Evolutionary conservation across 768 basidiomycete species (phyloP).

Genomic region (Podaxis carcinomalis): DNA sequence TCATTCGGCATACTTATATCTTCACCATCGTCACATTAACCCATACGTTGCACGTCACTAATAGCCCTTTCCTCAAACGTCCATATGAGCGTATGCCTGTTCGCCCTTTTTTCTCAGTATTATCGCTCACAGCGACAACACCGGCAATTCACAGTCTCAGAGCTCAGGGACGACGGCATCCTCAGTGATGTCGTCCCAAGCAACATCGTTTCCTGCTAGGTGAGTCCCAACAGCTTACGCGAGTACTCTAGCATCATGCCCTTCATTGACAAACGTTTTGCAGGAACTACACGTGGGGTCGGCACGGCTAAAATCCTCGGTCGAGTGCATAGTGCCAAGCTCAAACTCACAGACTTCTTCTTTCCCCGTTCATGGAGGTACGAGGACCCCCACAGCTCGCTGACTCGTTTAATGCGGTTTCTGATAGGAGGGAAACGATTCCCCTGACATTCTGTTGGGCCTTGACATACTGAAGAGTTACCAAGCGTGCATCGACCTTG

Average conservation of each 20-base stretch:
- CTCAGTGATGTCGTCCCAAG: conserved; percentile 89
- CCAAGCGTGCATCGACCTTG: conserved; percentile 92
- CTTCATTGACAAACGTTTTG: conserved; percentile 79
- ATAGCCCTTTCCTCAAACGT: conserved; percentile 1
- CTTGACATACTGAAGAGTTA: conserved; percentile 98
- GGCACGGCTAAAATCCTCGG: conserved; percentile 94
- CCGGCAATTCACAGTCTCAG: conserved; percentile 35
- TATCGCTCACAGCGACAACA: neutral
- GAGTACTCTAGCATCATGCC: conserved; percentile 73
- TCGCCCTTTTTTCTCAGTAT: neutral
- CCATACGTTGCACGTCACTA: neutral
- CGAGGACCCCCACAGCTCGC: conserved; percentile 7
- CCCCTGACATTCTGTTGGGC: conserved; percentile 87
- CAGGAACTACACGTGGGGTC: conserved; percentile 89
- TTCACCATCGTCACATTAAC: too few relatives aligned
- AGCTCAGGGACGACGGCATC: conserved; percentile 66
- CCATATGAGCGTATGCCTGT: conserved; percentile 21
- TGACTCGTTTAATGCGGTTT: too few relatives aligned
- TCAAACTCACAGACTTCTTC: conserved; percentile 80
- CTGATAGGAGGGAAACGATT: too few relatives aligned
- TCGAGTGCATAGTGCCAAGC: conserved; percentile 87
- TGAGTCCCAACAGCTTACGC: conserved; percentile 23
- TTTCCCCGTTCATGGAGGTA: conserved; percentile 93
- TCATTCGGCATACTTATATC: neutral
- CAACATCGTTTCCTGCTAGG: conserved; percentile 88